Percentiles rank a stretch among this genome's conserved stretches.
phyloP scores from a whole-genome alignment of 345 rosid species.

The Eucalyptus lansdowneana region DNA sequence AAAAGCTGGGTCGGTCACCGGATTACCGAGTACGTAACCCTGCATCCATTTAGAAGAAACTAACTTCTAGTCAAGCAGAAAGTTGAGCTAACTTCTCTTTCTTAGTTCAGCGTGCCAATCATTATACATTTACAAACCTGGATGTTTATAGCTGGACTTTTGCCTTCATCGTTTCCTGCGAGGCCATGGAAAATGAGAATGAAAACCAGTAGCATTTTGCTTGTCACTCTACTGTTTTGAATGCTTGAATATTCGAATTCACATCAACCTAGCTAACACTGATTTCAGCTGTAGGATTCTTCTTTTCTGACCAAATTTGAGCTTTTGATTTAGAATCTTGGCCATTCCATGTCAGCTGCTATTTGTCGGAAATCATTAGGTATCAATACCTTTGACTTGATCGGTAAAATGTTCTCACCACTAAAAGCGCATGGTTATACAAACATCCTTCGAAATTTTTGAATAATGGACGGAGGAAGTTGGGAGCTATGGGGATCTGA shows the following conservation, averaged over 20 bases:
- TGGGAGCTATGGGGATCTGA: neutral
- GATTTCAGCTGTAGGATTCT: neutral
- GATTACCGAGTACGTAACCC: slow-evolving; percentile 69
- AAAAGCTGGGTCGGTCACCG: neutral
- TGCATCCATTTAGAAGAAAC: neutral
- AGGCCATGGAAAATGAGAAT: neutral
- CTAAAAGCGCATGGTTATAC: neutral
- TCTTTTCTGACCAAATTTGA: neutral
- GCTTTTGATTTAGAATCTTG: neutral
- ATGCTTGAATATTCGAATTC: neutral
- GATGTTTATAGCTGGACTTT: slow-evolving; percentile 30
- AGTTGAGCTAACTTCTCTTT: neutral
- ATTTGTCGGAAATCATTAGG: neutral
- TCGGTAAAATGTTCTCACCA: neutral
- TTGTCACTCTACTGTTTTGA: neutral
- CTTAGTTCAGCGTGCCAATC: neutral
- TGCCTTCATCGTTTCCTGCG: slow-evolving; percentile 51
- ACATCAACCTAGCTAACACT: neutral
- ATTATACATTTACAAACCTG: slow-evolving; percentile 21
- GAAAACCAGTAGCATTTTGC: neutral
- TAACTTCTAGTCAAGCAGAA: neutral
- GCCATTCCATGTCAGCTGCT: neutral
- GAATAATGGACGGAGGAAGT: neutral
- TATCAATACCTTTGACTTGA: neutral
- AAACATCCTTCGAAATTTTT: neutral